Percentiles rank a stretch among this genome's conserved stretches.
These are phyloP conservation scores for Penicillium ochrochloron DNA, from an alignment of 495 filamentous ascomycete species.

Conservation along the genomic window DNA sequence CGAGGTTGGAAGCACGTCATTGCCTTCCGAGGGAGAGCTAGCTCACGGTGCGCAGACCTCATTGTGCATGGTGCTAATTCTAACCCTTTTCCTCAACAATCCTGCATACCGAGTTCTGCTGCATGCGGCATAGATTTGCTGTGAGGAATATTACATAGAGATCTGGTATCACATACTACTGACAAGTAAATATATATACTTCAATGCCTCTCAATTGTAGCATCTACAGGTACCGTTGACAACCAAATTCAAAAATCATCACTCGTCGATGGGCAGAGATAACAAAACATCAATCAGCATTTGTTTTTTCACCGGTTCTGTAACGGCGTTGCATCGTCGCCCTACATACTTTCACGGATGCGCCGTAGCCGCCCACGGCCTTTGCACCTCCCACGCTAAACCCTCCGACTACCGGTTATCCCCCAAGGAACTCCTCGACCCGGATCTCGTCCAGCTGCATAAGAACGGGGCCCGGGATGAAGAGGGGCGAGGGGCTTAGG, in stretches of 20 bases:
- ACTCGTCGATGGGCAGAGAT: background rate
- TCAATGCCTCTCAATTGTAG: background rate
- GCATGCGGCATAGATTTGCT: constrained; percentile 12
- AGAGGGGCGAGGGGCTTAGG: background rate
- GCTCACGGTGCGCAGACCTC: constrained; percentile 9
- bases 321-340: constrained; percentile 33
- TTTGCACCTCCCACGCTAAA: background rate
- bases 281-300: background rate
- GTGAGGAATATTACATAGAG: background rate
- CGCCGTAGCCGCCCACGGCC: constrained; percentile 31
- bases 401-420: background rate
- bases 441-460: constrained; percentile 9
- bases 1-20: constrained; percentile 19
- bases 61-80: constrained; percentile 15
- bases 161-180: background rate
- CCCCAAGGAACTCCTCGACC: constrained; percentile 3
- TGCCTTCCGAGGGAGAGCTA: constrained; percentile 2
- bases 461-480: background rate
- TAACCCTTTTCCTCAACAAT: constrained; percentile 1
- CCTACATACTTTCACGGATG: constrained; percentile 34
- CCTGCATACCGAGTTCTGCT: constrained; percentile 4
- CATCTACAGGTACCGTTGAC: background rate
- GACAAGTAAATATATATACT: background rate
- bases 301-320: constrained; percentile 1
- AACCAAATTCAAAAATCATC: background rate